phyloP scores from a whole-genome alignment of 768 basidiomycete genomes.

The Cyclocybe aegerita region DNA sequence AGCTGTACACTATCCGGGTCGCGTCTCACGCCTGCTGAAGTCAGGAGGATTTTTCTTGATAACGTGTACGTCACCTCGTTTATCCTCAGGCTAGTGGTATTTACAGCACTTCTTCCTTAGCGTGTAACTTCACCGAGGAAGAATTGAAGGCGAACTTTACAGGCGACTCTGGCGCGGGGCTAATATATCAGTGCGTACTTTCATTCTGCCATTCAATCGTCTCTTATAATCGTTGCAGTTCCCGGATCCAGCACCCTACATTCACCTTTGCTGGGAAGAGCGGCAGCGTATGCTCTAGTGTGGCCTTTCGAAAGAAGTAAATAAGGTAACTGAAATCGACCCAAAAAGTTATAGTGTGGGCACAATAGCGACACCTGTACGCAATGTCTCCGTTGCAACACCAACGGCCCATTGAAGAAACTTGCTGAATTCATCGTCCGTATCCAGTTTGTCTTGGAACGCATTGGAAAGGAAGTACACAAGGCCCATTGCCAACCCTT shows the following conservation, averaged over 20 bases:
- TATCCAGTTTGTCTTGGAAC: constrained; percentile 29
- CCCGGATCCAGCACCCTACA: constrained; percentile 67
- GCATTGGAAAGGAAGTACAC: constrained; percentile 62
- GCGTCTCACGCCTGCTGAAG: constrained; percentile 55
- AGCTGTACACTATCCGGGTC: constrained; percentile 57
- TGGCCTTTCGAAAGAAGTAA: constrained; percentile 60
- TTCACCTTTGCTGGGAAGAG: constrained; percentile 78
- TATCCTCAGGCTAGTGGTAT: not conserved
- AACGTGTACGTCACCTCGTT: constrained; percentile 57
- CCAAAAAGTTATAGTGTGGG: constrained; percentile 23
- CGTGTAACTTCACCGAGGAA: constrained; percentile 85
- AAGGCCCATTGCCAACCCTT: constrained; percentile 72
- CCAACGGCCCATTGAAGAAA: constrained; percentile 66
- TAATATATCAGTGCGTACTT: constrained; percentile 63
- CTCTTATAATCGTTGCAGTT: constrained; percentile 39
- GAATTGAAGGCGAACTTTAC: constrained; percentile 62
- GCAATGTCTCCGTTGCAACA: constrained; percentile 69
- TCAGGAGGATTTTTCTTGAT: constrained; percentile 74
- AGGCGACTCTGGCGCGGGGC: constrained; percentile 36
- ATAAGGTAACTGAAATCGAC: not conserved
- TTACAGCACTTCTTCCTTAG: constrained; percentile 26
- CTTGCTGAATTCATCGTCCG: constrained; percentile 33
- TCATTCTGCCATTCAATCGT: not conserved
- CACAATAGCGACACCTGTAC: constrained; percentile 60
- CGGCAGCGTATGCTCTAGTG: constrained; percentile 67